Evolutionary conservation across 2,329 filamentous ascomycete species (phyloP), one percentile per base, ranked within the genome.

Genomic region (Monosporascus cannonballus): DNA sequence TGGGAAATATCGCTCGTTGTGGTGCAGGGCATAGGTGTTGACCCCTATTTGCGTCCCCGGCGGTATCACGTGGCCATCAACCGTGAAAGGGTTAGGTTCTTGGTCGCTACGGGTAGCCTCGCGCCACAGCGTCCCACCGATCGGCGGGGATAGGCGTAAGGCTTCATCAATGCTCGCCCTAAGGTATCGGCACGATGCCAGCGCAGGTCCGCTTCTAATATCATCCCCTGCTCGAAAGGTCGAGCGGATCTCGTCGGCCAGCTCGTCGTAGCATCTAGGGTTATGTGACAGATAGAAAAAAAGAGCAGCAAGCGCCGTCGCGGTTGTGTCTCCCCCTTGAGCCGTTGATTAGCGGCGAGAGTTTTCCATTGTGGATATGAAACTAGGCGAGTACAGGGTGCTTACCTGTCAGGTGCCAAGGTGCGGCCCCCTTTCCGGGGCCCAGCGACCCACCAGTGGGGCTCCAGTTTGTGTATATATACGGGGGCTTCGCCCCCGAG

Each of bases 241-340:
- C 14, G 14, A 15, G 38, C 38, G 38, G 4, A 50, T 45, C 24
- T 50, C 48, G 25, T 20, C 22, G n/a, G 48, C 38, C n/a, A 50
- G 42, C n/a, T 39, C 15, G n/a, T 27, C 39, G 17, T 50, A 44
- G 17, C 38, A 44, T n/a, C n/a, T 18, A 17, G 48, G 48, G 27
- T 50, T 44, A 5, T 30, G 48, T 18, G 39, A 36, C 4, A 50
- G 48, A n/a, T 50, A 50, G 39, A 50, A 50, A 39, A 50, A 45
- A 17, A 50, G 24, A 20, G 48, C 48, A n/a, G 14, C 18, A 7
- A 41, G 38, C n/a, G 38, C 38, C 14, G 38, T 41, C 7, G 38
- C 14, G 7, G n/a, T 20, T 7, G 38, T 41, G 38, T 41, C 38
- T 3, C 38, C 38, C 34, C 20, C 20, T 22, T 22, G 20, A 22